These are phyloP conservation scores for Hypholoma fasciculare DNA, from an alignment of 768 basidiomycete species.

Conservation along the genomic window DNA sequence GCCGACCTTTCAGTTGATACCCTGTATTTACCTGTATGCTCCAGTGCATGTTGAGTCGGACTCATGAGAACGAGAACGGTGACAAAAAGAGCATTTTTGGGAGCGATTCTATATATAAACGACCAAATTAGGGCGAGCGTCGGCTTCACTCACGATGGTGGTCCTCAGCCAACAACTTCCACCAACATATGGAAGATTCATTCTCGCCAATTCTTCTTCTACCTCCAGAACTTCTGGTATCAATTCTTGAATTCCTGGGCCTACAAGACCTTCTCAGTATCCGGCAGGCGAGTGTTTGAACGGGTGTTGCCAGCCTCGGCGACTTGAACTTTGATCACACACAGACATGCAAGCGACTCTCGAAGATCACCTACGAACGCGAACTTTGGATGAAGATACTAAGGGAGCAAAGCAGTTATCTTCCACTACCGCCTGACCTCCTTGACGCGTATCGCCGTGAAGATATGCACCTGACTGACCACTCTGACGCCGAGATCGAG, in stretches of 20 bases:
- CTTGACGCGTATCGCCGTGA: conserved; percentile 2
- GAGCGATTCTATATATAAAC: too few relatives aligned
- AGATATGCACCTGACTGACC: conserved; percentile 7
- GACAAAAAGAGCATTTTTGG: too few relatives aligned
- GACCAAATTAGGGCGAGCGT: too few relatives aligned
- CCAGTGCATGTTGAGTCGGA: too few relatives aligned
- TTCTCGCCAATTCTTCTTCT: neutral
- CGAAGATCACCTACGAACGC: conserved; percentile 12
- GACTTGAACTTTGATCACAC: neutral
- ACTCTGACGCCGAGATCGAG: conserved; percentile 11
- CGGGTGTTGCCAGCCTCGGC: neutral
- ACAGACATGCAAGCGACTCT: conserved; percentile 21
- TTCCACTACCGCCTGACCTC: conserved; percentile 16
- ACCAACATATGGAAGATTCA: neutral
- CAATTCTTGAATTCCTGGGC: conserved; percentile 10
- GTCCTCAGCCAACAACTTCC: too few relatives aligned
- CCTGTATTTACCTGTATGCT: too few relatives aligned
- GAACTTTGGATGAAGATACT: conserved; percentile 18
- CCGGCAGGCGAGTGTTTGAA: conserved; percentile 11
- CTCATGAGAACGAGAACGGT: too few relatives aligned
- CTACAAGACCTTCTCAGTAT: conserved; percentile 13
- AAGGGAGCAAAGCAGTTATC: conserved; percentile 10
- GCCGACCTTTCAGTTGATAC: too few relatives aligned
- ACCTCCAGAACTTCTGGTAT: conserved; percentile 15
- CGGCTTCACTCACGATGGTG: too few relatives aligned